Evolutionary conservation across 495 filamentous ascomycete species (phyloP).

Genomic region (Jackrogersella minutella): DNA sequence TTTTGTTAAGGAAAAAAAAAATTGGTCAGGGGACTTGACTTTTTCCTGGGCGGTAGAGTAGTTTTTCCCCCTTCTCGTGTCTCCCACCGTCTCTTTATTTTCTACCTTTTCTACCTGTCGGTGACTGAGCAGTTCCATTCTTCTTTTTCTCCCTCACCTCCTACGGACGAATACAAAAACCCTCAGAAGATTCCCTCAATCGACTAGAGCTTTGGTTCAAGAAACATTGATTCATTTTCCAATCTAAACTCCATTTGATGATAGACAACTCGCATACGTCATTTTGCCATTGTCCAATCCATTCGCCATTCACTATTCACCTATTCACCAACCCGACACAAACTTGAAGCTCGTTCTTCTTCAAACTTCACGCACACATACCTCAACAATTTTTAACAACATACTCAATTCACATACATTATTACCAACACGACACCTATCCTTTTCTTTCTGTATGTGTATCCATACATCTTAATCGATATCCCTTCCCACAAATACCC

Average conservation of each 20-base stretch:
- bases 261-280: constrained; percentile 34
- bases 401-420: constrained; percentile 4
- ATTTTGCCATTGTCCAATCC: constrained; percentile 32
- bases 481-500: constrained; percentile 5
- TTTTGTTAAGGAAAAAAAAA: too few species aligned
- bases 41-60: constrained; percentile 35
- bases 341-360: constrained; percentile 25
- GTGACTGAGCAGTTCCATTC: constrained; percentile 12
- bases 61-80: constrained; percentile 41
- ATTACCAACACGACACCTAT: not conserved
- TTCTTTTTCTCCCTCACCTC: constrained; percentile 13
- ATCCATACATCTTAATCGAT: not conserved
- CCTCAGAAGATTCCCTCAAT: constrained; percentile 5
- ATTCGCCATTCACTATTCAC: too few species aligned
- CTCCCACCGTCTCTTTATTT: constrained; percentile 28
- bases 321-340: constrained; percentile 18
- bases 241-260: constrained; percentile 28
- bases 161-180: constrained; percentile 5
- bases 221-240: constrained; percentile 16
- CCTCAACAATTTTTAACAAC: not conserved
- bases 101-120: constrained; percentile 5
- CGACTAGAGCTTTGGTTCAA: not conserved
- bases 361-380: not conserved
- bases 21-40: too few species aligned
- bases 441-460: not conserved